Conservation (phyloP, 2,329 filamentous ascomycete genomes). For the Daldinia sp. region DNA sequence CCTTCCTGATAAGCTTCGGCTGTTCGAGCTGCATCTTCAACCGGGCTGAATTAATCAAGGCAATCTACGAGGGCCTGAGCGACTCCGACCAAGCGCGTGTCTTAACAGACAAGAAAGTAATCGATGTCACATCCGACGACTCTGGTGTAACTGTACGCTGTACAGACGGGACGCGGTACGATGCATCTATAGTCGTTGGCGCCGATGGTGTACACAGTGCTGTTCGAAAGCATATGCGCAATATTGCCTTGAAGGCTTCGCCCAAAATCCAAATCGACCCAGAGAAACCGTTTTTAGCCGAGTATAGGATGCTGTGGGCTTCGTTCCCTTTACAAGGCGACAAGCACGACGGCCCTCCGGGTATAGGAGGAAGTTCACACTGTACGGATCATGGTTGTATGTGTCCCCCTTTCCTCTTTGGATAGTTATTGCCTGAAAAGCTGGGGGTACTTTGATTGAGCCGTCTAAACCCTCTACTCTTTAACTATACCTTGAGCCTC, state of each 20-base stretch:
- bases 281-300: conserved; percentile 22
- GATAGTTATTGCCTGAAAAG: not conserved
- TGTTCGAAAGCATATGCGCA: conserved; percentile 23
- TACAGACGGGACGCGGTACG: conserved; percentile 28
- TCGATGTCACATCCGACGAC: conserved; percentile 13
- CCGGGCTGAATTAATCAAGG: conserved; percentile 18
- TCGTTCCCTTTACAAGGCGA: conserved; percentile 16
- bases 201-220: conserved; percentile 33
- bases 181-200: conserved; percentile 33
- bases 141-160: conserved; percentile 25
- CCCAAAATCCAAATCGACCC: conserved; percentile 9
- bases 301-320: conserved; percentile 26
- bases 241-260: conserved; percentile 18
- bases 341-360: conserved; percentile 4
- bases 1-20: conserved; percentile 18
- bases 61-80: conserved; percentile 24
- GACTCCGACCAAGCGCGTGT: conserved; percentile 17
- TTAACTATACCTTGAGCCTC: too few relatives aligned
- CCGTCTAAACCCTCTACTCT: not conserved
- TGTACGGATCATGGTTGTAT: conserved; percentile 1
- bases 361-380: not conserved
- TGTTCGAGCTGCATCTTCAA: conserved; percentile 13
- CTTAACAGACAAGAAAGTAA: conserved; percentile 28
- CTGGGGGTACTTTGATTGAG: not conserved
- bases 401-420: not conserved